Base-by-base conservation (phyloP, 306 rosid genomes). In the Betula pendula region DNA sequence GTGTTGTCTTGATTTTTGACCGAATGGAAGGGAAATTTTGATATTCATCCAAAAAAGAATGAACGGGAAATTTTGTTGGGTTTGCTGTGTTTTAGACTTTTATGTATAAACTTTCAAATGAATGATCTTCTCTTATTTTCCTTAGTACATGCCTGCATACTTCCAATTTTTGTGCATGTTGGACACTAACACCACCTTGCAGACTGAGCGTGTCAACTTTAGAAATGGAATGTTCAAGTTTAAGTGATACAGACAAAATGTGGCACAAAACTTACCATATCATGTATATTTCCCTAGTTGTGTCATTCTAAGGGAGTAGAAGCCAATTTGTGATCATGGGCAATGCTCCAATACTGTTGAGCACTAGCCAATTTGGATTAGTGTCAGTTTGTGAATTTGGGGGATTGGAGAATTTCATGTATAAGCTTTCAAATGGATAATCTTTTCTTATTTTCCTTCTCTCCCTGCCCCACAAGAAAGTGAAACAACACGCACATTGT, bases 61-160 rank as follows among this genome's bases (percentile, higher is more conserved):
- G 33, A 29, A 29, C 2, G 33, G 0, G 33, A 29, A 29, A 29
- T 29, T 29, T 29, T 29, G 1, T 29, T 29, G 33, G 33, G 33
- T 29, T 29, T 29, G 33, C 33, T 29, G 0, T 29, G 33, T 29
- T 29, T 29, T 29, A 29, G 33, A 29, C 2, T 29, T 29, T 56
- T 82, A 81, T 51, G 42, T 48, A 13, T 29, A 84, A 53, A 51
- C 78, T 78, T 69, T 75, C 38, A 2, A 78, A 6, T 58, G 80
- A 59, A 31, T 56, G 70, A 33, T 58, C 68, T 50, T 77, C 72
- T 70, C 69, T 68, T 14, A 49, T 49, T 35, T 77, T 80, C 13
- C 45, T 58, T 25, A 80, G 55, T n/a, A 35, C 87, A 12, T 78
- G 17, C 82, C 71, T 78, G 0, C 51, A 35, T 53, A 25, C 60